Evolutionary conservation across 495 filamentous ascomycete species (phyloP).

Genomic region (Aspergillus sparsus): DNA sequence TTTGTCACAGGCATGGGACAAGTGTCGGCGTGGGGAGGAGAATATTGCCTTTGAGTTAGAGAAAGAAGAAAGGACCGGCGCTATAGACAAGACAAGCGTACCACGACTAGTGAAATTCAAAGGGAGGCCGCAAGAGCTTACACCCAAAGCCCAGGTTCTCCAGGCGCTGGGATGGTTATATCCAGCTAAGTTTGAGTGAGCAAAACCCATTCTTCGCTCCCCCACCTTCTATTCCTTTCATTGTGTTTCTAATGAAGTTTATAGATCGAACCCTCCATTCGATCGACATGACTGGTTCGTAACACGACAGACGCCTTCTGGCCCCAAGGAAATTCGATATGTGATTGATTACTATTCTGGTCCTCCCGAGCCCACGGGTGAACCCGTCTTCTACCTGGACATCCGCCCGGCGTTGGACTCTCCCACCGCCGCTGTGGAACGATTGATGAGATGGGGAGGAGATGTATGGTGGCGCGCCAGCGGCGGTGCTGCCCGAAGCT

Average conservation of each 20-base stretch:
- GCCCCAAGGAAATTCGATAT: conserved; percentile 78
- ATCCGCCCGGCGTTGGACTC: conserved; percentile 91
- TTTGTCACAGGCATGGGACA: conserved; percentile 67
- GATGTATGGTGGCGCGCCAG: conserved; percentile 92
- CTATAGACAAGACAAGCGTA: conserved; percentile 37
- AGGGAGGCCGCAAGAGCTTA: conserved; percentile 83
- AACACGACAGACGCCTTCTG: conserved; percentile 61
- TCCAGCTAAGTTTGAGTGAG: conserved; percentile 75
- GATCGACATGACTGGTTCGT: conserved; percentile 98
- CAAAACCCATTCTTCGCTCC: conserved; percentile 7
- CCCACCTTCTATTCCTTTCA: background rate
- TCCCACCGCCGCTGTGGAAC: conserved; percentile 77
- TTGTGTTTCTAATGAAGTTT: conserved; percentile 12
- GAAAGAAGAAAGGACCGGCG: conserved; percentile 41
- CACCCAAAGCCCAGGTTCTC: conserved; percentile 82
- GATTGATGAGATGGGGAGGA: conserved; percentile 84
- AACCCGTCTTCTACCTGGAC: conserved; percentile 95
- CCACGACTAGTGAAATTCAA: conserved; percentile 80
- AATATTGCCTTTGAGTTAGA: conserved; percentile 45
- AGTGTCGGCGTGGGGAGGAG: conserved; percentile 73
- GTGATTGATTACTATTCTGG: conserved; percentile 98
- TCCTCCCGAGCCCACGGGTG: conserved; percentile 80
- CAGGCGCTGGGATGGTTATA: conserved; percentile 75
- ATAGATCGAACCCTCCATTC: conserved; percentile 80
- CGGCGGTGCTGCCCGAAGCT: conserved; percentile 62